Percentiles rank a stretch among this genome's conserved stretches.
phyloP scores from a whole-genome alignment of 768 basidiomycete genomes.

The Royoungia palumana region DNA sequence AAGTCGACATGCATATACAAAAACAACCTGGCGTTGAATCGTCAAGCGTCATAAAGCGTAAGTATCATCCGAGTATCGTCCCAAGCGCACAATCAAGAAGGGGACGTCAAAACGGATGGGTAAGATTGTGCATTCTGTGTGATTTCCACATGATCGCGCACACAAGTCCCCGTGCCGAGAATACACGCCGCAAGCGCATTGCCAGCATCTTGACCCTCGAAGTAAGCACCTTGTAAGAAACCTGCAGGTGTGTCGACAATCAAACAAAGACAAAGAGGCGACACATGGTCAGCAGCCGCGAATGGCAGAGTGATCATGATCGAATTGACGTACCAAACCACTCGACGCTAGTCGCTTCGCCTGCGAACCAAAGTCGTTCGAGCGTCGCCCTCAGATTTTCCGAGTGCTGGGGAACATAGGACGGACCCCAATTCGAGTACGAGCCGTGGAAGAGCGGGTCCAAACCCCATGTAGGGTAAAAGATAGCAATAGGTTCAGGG shows the following conservation, averaged over 20 bases:
- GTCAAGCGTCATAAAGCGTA: too few species aligned
- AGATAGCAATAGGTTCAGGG: conserved; percentile 55
- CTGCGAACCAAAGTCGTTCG: conserved; percentile 56
- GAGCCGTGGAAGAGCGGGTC: conserved; percentile 45
- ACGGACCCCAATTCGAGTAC: conserved; percentile 69
- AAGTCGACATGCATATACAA: too few species aligned
- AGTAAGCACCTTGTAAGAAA: conserved; percentile 58
- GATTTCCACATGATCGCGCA: conserved; percentile 27
- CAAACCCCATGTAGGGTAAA: conserved; percentile 51
- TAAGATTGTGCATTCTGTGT: conserved; percentile 33
- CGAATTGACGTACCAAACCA: conserved; percentile 49
- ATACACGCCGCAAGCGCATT: conserved; percentile 42
- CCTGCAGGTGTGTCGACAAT: conserved; percentile 29
- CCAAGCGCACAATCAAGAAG: too few species aligned
- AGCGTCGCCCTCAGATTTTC: conserved; percentile 56
- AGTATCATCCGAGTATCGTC: too few species aligned
- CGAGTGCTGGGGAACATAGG: conserved; percentile 51
- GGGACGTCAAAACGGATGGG: conserved; percentile 4
- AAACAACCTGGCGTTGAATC: too few species aligned
- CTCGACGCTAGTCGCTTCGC: conserved; percentile 56
- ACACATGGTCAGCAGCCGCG: neutral
- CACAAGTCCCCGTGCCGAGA: conserved; percentile 16
- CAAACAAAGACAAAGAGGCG: too few species aligned
- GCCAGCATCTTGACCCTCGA: conserved; percentile 47
- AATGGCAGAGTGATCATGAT: neutral